Percentiles rank a stretch among this genome's conserved stretches.
Conservation (phyloP, 805 yeast species). For the Hanseniaspora vineae region DNA sequence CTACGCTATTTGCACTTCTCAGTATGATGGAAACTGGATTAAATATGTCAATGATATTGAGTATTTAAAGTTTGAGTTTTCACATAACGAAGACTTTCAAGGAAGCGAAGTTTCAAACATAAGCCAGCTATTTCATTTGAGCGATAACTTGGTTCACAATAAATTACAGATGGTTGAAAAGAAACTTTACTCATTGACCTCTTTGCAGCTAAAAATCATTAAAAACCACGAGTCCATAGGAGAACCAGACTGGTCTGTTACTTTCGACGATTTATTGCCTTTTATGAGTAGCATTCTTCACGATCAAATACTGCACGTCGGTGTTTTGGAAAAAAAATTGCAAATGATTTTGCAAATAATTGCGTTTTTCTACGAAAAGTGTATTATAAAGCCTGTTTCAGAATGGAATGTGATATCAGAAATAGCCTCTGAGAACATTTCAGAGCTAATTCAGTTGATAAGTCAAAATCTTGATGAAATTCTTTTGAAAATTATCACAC, state of each 20-base stretch:
- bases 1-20: conserved; percentile 13
- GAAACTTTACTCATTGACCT: conserved; percentile 6
- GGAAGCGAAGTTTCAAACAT: conserved; percentile 3
- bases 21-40: conserved; percentile 16
- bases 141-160: conserved; percentile 11
- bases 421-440: conserved; percentile 19
- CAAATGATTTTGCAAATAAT: conserved; percentile 8
- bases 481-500: conserved; percentile 6
- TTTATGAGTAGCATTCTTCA: conserved; percentile 11
- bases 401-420: conserved; percentile 23
- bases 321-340: conserved; percentile 7
- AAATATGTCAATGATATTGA: conserved; percentile 17
- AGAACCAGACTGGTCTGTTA: conserved; percentile 13
- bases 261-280: conserved; percentile 13
- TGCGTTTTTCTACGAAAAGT: conserved; percentile 13
- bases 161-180: conserved; percentile 12
- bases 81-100: not conserved
- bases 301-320: conserved; percentile 9
- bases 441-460: conserved; percentile 15
- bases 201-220: conserved; percentile 13
- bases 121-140: conserved; percentile 14
- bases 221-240: conserved; percentile 10
- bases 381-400: conserved; percentile 12
- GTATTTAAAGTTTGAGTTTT: conserved; percentile 4
- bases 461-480: conserved; percentile 17